Conservation (phyloP, 2,329 filamentous ascomycete genomes). For the Cordyceps tenuipes region DNA sequence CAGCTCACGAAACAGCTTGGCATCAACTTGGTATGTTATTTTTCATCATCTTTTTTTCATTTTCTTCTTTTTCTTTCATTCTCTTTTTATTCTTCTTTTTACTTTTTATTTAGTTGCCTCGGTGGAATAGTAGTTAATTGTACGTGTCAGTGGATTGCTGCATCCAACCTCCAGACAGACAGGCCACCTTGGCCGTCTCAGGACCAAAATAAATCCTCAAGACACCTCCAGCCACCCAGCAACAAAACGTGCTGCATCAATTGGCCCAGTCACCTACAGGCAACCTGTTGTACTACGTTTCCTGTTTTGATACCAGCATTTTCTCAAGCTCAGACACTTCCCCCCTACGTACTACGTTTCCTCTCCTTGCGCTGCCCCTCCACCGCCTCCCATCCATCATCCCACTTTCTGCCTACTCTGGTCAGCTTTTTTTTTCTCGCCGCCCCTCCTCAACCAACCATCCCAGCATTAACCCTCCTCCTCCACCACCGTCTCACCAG, state of each 20-base stretch:
- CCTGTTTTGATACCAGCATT: no score
- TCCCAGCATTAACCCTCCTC: neutral
- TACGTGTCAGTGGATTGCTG: no score
- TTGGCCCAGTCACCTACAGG: neutral
- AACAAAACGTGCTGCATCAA: conserved; percentile 5
- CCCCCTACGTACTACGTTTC: neutral
- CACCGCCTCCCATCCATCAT: neutral
- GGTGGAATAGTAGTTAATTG: no score
- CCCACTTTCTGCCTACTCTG: neutral
- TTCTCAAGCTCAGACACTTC: no score
- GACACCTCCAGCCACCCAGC: neutral
- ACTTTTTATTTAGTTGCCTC: neutral
- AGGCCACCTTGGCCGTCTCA: no score
- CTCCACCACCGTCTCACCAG: neutral
- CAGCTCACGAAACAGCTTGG: conserved; percentile 6
- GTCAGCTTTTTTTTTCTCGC: neutral
- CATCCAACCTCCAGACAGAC: no score
- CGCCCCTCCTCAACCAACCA: conserved; percentile 11
- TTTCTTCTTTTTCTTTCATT: neutral
- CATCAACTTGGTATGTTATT: no score
- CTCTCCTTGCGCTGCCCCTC: neutral
- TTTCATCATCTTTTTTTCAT: no score
- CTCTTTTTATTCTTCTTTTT: neutral
- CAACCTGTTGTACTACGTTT: neutral
- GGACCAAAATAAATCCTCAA: no score